A percentile compares a stretch with the other conserved stretches of the same genome.
Evolutionary conservation across 768 basidiomycete species (phyloP).

Genomic region (Tephrocybe sp.): DNA sequence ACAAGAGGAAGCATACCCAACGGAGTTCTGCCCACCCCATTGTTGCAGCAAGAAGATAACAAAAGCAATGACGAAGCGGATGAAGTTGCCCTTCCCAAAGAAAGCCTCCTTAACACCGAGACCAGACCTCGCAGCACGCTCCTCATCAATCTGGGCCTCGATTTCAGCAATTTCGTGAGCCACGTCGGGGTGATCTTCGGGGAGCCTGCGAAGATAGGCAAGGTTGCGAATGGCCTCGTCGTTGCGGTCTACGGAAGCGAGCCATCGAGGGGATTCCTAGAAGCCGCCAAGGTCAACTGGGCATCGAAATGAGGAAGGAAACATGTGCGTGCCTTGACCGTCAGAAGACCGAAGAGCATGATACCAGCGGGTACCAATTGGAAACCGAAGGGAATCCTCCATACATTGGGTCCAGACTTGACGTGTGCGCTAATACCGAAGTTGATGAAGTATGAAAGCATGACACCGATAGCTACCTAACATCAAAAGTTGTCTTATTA

Average conservation of each 20-base stretch:
- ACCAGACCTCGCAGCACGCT: slow-evolving; percentile 62
- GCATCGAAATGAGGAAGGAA: background rate
- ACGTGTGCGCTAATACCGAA: slow-evolving; percentile 61
- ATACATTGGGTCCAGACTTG: slow-evolving; percentile 45
- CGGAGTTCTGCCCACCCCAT: slow-evolving; percentile 83
- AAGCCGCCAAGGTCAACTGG: background rate
- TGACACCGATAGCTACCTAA: slow-evolving; percentile 73
- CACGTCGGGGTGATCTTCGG: slow-evolving; percentile 41
- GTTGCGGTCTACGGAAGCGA: slow-evolving; percentile 60
- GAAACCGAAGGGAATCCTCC: slow-evolving; percentile 74
- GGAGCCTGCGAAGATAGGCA: slow-evolving; percentile 59
- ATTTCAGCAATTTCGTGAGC: slow-evolving; percentile 76
- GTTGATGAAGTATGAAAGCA: slow-evolving; percentile 83
- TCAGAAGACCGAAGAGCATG: slow-evolving; percentile 65
- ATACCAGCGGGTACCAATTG: slow-evolving; percentile 68
- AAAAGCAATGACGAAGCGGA: slow-evolving; percentile 85
- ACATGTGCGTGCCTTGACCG: slow-evolving; percentile 48
- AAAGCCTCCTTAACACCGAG: slow-evolving; percentile 72
- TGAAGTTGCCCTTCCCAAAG: slow-evolving; percentile 77
- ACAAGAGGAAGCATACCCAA: slow-evolving; percentile 38
- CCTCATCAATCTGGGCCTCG: slow-evolving; percentile 75
- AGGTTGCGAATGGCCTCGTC: slow-evolving; percentile 59
- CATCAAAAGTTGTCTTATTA: background rate
- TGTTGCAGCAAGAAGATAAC: slow-evolving; percentile 80
- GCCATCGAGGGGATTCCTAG: slow-evolving; percentile 76